phyloP scores from a whole-genome alignment of 2,329 filamentous ascomycete genomes.

The Exophiala dermatitidis region DNA sequence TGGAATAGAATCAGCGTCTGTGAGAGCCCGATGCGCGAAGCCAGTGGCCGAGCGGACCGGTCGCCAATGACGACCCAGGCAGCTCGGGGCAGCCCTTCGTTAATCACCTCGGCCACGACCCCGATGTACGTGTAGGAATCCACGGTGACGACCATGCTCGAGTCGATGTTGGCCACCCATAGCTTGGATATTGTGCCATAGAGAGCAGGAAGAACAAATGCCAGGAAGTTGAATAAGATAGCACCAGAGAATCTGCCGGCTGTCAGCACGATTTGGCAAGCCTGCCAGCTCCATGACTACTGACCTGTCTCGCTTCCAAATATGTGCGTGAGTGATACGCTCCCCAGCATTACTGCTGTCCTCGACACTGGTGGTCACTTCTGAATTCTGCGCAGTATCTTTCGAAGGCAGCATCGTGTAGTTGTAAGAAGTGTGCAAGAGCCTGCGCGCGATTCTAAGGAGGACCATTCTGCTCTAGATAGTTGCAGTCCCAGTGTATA shows the following conservation, averaged over 20 bases:
- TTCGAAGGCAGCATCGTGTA: constrained; percentile 11
- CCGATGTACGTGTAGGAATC: constrained; percentile 59
- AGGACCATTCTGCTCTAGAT: background rate
- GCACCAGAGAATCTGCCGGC: constrained; percentile 47
- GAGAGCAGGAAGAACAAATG: constrained; percentile 60
- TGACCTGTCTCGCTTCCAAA: constrained; percentile 10
- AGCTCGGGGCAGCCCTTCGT: constrained; percentile 63
- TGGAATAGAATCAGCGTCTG: constrained; percentile 55
- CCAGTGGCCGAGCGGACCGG: constrained; percentile 45
- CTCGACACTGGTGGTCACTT: background rate
- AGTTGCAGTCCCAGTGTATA: background rate
- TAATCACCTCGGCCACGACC: constrained; percentile 60
- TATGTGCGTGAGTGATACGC: background rate
- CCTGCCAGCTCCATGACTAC: background rate
- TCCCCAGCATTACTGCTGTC: background rate
- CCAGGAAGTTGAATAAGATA: constrained; percentile 54
- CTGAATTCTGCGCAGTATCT: constrained; percentile 2
- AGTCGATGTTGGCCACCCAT: constrained; percentile 63
- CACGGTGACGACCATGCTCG: constrained; percentile 55
- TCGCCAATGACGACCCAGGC: constrained; percentile 65
- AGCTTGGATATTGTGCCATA: constrained; percentile 62
- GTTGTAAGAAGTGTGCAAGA: constrained; percentile 5
- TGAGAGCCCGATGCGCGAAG: constrained; percentile 51
- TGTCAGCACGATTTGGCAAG: background rate
- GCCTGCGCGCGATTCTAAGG: background rate